Percentiles rank a stretch among this genome's conserved stretches.
phyloP scores from a whole-genome alignment of 2,329 filamentous ascomycete genomes.

The Colletotrichum gloeosporioides region DNA sequence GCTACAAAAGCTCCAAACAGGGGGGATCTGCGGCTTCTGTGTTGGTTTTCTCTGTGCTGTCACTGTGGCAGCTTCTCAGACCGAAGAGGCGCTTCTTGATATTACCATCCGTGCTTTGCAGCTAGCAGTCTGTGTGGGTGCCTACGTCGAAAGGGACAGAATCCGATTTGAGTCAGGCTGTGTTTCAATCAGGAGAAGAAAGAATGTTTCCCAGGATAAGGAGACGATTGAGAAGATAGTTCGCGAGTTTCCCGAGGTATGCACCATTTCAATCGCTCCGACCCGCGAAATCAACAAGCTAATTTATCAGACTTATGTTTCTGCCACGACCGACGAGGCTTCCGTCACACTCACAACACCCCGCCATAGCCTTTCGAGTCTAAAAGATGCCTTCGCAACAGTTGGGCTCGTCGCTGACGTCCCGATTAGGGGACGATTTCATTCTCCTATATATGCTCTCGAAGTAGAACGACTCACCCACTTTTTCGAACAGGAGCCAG shows the following conservation, averaged over 20 bases:
- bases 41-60: conserved; percentile 42
- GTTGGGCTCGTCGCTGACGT: not conserved
- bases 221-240: not conserved
- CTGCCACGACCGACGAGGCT: not conserved
- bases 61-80: conserved; percentile 36
- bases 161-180: conserved; percentile 26
- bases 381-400: not conserved
- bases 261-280: not conserved
- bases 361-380: not conserved
- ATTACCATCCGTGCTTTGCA: conserved; percentile 42
- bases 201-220: fast-evolving
- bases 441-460: not conserved
- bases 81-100: conserved; percentile 30
- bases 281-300: not conserved
- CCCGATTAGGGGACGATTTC: not conserved
- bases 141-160: conserved; percentile 39
- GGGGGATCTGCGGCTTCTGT: conserved; percentile 37
- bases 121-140: conserved; percentile 41
- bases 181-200: not conserved
- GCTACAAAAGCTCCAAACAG: not conserved
- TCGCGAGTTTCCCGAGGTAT: not conserved
- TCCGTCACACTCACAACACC: not conserved
- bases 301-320: not conserved
- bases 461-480: not conserved
- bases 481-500: not conserved